Evolutionary conservation across 257 asterid species (phyloP), one percentile per base, ranked within the genome.

Genomic region (Solanum microdontum): DNA sequence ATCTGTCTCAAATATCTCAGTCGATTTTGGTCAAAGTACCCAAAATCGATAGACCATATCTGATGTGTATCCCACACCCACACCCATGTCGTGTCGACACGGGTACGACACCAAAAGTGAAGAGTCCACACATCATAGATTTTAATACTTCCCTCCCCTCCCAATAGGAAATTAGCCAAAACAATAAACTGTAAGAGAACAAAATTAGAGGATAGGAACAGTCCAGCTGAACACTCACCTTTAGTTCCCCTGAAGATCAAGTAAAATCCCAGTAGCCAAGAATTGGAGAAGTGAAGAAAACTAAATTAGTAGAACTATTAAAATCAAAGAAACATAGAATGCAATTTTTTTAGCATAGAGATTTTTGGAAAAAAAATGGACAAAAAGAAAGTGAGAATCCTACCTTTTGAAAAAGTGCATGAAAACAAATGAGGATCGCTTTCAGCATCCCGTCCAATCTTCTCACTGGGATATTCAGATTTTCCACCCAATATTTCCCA

Each of bases 401-500:
- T 90, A 95, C 99, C 99, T 88, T 94, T 95, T 64, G 91, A 88
- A 91, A 92, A 92, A 87, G 94, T 89, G 93, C 98, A 94, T 17
- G 98, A 97, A 92, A 95, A 95, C 72, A 97, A 90, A 91, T 92
- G 99, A 88, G 99, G 98, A 89, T 97, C 99, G 11, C 91, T 90
- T 91, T 97, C 99, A 64, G 95, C 91, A 92, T 91, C 95, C 90
- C 94, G 92, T 86, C 93, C 92, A 82, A 97, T 92, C 93, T 94
- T 97, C 91, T 94, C 98, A 94, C 98, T 94, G n/a, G 95, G 94
- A 90, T 97, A 97, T 93, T 96, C 99, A 36, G 97, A 93, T 91
- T 97, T 97, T 86, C 99, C 99, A 77, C 98, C 93, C 91, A 97
- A 90, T 89, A 97, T 91, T 60, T 96, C 98, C 99, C 99, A 97